Evolutionary conservation across 73 alveolate species (phyloP).

Genomic region (Symbiodinium pilosum): DNA sequence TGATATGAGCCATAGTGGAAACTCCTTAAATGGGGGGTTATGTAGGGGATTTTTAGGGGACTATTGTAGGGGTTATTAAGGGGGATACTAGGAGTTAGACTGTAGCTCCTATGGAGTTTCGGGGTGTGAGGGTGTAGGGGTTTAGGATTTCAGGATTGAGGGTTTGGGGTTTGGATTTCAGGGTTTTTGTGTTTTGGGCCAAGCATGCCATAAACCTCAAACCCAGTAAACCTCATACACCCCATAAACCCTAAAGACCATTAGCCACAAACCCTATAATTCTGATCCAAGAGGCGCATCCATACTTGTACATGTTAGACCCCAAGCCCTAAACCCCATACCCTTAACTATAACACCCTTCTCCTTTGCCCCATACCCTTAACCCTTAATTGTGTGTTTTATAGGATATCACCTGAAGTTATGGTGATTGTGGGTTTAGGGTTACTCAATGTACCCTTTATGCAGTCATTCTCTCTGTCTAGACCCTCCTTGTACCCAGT

Average conservation of each 20-base stretch:
- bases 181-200: too few relatives aligned
- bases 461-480: neutral
- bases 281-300: neutral
- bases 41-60: too few relatives aligned
- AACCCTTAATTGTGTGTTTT: too few relatives aligned
- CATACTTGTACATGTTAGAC: neutral
- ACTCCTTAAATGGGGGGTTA: too few relatives aligned
- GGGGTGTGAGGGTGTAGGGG: neutral
- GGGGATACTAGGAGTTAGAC: neutral
- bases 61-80: neutral
- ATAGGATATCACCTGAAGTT: neutral
- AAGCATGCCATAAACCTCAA: neutral
- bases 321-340: neutral
- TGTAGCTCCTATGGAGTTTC: too few relatives aligned
- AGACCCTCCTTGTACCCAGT: too few relatives aligned
- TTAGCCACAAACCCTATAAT: neutral
- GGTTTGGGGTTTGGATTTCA: neutral
- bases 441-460: neutral
- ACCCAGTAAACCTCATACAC: too few relatives aligned
- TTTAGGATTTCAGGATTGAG: neutral
- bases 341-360: neutral
- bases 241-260: neutral
- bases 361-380: neutral
- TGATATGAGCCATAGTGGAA: neutral
- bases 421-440: neutral